phyloP scores from a whole-genome alignment of 2,329 filamentous ascomycete genomes.

The Aspergillus uvarum region DNA sequence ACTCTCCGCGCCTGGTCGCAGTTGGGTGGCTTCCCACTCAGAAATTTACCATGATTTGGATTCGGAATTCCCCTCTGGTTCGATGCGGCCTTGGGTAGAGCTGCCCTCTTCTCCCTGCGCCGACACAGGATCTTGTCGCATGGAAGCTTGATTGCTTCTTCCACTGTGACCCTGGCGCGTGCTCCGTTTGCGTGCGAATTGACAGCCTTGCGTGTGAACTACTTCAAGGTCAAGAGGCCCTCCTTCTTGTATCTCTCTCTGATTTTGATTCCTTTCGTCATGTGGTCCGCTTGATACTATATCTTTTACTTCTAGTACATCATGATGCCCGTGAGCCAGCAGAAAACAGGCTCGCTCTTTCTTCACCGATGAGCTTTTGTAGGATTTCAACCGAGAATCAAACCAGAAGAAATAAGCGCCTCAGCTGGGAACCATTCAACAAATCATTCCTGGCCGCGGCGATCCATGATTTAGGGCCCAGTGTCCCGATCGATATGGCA shows the following conservation, averaged over 20 bases:
- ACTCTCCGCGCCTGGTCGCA: constrained; percentile 2
- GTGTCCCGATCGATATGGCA: constrained; percentile 25
- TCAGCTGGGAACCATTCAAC: constrained; percentile 9
- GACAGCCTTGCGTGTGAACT: constrained; percentile 14
- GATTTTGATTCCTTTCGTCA: constrained; percentile 23
- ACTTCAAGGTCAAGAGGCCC: constrained; percentile 34
- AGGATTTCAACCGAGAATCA: constrained; percentile 5
- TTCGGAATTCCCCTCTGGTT: constrained; percentile 4
- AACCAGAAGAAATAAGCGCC: constrained; percentile 10
- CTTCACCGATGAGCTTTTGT: constrained; percentile 18
- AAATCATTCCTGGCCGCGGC: constrained; percentile 3
- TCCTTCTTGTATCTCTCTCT: constrained; percentile 10
- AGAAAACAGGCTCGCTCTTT: constrained; percentile 14
- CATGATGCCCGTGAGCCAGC: constrained; percentile 22
- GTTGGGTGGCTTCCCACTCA: neutral
- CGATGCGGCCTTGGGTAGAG: constrained; percentile 7
- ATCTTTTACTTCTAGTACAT: constrained; percentile 22
- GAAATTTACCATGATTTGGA: neutral
- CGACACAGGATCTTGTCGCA: constrained; percentile 11
- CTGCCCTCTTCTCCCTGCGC: neutral
- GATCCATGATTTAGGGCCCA: constrained; percentile 19
- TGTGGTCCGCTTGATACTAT: constrained; percentile 22
- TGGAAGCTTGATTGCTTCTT: constrained; percentile 34
- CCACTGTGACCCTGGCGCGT: constrained; percentile 31
- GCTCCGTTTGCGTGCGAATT: constrained; percentile 27